Percentiles rank a stretch among this genome's conserved stretches.
phyloP scores from a whole-genome alignment of 164 flowering plant species.

The Berberis thunbergii region DNA sequence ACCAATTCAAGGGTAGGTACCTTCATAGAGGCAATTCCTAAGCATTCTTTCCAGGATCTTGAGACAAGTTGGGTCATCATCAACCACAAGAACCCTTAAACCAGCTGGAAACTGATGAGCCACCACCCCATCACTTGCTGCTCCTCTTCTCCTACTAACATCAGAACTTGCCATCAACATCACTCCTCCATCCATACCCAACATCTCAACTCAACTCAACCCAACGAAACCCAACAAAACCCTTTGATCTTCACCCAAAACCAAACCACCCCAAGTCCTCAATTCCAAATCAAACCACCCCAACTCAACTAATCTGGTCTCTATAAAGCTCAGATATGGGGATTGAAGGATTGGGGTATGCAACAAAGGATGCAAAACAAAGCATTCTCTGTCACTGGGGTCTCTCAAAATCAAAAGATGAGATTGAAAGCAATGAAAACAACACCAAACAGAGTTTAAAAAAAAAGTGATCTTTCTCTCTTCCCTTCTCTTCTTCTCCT shows the following conservation, averaged over 20 bases:
- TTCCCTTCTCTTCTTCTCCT: background rate
- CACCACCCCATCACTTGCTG: slow-evolving; percentile 23
- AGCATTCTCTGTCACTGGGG: background rate
- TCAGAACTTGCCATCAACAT: slow-evolving; percentile 15
- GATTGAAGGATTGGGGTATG: too few relatives aligned
- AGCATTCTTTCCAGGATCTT: slow-evolving; percentile 78
- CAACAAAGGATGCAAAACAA: background rate
- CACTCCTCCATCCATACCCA: slow-evolving; percentile 3
- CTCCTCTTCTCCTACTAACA: slow-evolving; percentile 14
- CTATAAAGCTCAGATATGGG: too few relatives aligned
- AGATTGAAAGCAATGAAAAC: background rate
- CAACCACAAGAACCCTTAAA: slow-evolving; percentile 78
- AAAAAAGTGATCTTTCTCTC: background rate
- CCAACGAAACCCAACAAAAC: too few relatives aligned
- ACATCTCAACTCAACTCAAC: background rate
- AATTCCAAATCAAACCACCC: too few relatives aligned
- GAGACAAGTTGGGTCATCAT: slow-evolving; percentile 80
- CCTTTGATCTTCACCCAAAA: too few relatives aligned
- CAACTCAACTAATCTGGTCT: too few relatives aligned
- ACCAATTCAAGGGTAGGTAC: slow-evolving; percentile 19
- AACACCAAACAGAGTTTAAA: background rate
- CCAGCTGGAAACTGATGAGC: slow-evolving; percentile 78
- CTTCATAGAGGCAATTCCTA: slow-evolving; percentile 52
- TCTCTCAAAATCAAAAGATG: background rate
- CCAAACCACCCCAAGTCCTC: too few relatives aligned